phyloP scores from a whole-genome alignment of 371 early-diverging fungal species.

The Mucor sp. region DNA sequence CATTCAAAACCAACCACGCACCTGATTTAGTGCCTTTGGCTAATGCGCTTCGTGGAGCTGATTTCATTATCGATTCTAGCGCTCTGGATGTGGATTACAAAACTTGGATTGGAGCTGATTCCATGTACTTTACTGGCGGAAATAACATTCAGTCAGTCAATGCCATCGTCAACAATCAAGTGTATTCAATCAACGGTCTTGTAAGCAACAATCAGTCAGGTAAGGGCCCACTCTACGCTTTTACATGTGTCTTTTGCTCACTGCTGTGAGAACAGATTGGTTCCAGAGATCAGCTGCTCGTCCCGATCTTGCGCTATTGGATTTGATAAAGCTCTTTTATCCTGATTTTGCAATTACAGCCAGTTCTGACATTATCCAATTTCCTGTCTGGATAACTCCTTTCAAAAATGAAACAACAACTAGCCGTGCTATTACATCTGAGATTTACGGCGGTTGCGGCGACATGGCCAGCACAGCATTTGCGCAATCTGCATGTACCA shows the following conservation, averaged over 20 bases:
- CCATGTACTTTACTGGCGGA: neutral
- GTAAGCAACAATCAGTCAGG: constrained; percentile 10
- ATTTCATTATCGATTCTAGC: constrained; percentile 19
- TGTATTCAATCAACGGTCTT: constrained; percentile 16
- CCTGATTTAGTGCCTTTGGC: neutral
- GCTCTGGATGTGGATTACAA: neutral
- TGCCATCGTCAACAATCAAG: constrained; percentile 6
- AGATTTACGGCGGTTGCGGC: constrained; percentile 7
- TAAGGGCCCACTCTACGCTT: neutral
- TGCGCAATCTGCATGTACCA: constrained; percentile 4
- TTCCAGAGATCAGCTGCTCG: constrained; percentile 40
- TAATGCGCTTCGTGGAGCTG: neutral
- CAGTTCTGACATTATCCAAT: neutral
- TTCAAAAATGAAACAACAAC: neutral
- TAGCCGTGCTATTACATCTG: neutral
- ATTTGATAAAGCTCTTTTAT: constrained; percentile 14
- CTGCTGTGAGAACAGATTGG: constrained; percentile 29
- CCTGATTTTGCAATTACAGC: neutral
- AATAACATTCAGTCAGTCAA: neutral
- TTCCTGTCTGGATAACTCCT: constrained; percentile 16
- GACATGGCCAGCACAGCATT: constrained; percentile 5
- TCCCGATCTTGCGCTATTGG: constrained; percentile 40
- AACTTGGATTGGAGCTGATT: constrained; percentile 3
- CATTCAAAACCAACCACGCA: neutral
- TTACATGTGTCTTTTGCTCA: neutral